Base-by-base conservation (phyloP, 306 rosid genomes). In the Calophaca sinica region DNA sequence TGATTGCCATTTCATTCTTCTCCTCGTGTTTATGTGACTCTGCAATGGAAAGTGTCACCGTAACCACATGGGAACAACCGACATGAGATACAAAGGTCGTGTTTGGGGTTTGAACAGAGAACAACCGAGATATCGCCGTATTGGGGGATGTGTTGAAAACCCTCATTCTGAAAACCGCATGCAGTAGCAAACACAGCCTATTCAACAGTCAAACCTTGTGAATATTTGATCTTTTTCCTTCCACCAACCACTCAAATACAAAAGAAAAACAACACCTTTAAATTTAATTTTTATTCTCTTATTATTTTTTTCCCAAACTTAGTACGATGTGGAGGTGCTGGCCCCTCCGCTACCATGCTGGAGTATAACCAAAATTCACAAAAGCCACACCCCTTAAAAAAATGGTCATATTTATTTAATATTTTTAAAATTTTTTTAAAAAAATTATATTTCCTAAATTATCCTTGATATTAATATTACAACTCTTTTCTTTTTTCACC, bases 181-280 rank as follows among this genome's bases (percentile, higher is more conserved):
- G 26, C 26, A 20, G 26, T 20, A 20, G 26, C 80, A 32, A 29
- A 74, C 78, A 77, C 79, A 33, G 13, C 54, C 4, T 5, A n/a
- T 42, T 75, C 57, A 54, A 42, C 58, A 32, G 74, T 82, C 90
- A 67, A 86, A 78, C 62, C 11, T 66, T 80, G 76, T 84, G 71
- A 82, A 84, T 63, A 73, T 80, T 67, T 32, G 31, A 51, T 69
- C 10, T 41, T 70, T 4, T 59, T 14, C 1, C 58, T 72, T 71
- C 59, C 68, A 75, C 44, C 28, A 15, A 20, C 31, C 58, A 50
- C 7, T 50, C 54, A n/a, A 1, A 50, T 50, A 20, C 26, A 20
- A 20, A 20, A 20, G 26, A 20, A n/a, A 49, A 49, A 52, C 5
- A 36, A 36, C 41, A 36, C 1, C 41, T 36, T 2, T 20, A 20